Percentiles rank a stretch among this genome's conserved stretches.
These are phyloP conservation scores for Suillus occidentalis DNA, from an alignment of 768 basidiomycete genomes.

Conservation along the genomic window DNA sequence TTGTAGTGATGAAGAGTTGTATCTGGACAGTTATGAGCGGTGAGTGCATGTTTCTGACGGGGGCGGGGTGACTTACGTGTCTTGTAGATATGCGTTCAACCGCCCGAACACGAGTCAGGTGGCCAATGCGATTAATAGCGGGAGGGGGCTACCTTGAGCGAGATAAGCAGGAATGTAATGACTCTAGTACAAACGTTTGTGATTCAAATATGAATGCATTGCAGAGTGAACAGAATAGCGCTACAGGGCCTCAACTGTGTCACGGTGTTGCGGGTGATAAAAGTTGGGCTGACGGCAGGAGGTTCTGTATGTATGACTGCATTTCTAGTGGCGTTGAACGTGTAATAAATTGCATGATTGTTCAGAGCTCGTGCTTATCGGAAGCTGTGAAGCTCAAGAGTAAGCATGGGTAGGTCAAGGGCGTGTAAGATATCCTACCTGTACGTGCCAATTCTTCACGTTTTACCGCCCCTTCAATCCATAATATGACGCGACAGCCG, in stretches of 20 bases:
- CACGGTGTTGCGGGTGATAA: not conserved
- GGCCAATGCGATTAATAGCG: slow-evolving; percentile 72
- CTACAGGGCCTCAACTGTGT: slow-evolving; percentile 11
- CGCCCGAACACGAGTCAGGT: slow-evolving; percentile 76
- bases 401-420: not conserved
- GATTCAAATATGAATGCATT: not conserved
- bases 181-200: not conserved
- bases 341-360: slow-evolving; percentile 82
- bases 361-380: slow-evolving; percentile 88
- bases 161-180: not conserved
- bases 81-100: slow-evolving; percentile 68
- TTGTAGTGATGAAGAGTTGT: slow-evolving; percentile 65
- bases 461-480: too few species aligned
- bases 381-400: slow-evolving; percentile 64
- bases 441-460: too few species aligned
- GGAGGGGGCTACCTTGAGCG: slow-evolving; percentile 57
- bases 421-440: too few species aligned
- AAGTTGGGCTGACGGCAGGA: not conserved
- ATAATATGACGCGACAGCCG: too few species aligned
- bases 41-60: slow-evolving; percentile 20
- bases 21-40: slow-evolving; percentile 75
- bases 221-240: not conserved
- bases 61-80: not conserved
- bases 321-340: slow-evolving; percentile 62
- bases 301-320: slow-evolving; percentile 47